Base-by-base conservation (phyloP, 352 stramenopile genomes). In the Phytophthora capsici region DNA sequence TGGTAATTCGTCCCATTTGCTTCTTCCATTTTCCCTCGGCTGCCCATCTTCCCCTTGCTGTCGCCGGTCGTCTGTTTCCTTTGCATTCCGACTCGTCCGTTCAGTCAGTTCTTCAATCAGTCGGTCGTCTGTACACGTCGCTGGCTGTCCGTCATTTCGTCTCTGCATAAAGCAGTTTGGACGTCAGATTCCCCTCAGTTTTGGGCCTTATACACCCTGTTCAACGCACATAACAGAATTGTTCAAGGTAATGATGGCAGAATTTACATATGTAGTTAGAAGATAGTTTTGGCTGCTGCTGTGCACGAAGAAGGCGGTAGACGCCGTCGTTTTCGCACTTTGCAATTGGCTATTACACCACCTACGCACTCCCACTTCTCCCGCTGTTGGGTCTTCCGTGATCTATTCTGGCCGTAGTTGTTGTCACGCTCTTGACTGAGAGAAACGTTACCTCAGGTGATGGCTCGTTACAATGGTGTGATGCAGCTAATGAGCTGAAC, bases 191-290 rank as follows among this genome's bases (percentile, higher is more conserved):
- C 45, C 34, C 37, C 23, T 48, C 38, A 26, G 25, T 53, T 13
- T 54, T 43, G 41, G 34, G 46, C n/a, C 20, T 26, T 55, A 58
- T 44, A 50, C 37, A 6, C 17, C 26, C n/a, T 10, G 4, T 14
- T 17, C 43, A 53, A 51, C 41, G 17, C 49, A 44, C 57, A 62
- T 48, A 28, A 12, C 51, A 69, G 56, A 19, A 60, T 52, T 70
- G 26, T 36, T 69, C 50, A 73, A 76, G 68, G 68, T 76, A 76
- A 73, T 48, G 32, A 70, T 73, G 22, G 9, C 19, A 60, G 23
- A 5, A 34, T 34, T 57, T 3, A 45, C 17, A 54, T 36, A 37
- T 43, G 28, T 44, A 48, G 17, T 30, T 13, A 65, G 20, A 62
- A 68, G 46, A 56, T 5, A 56, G 51, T 13, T 36, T 36, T 36